Percentiles rank a stretch among this genome's conserved stretches.
Evolutionary conservation across 257 asterid genomes (phyloP).

Genomic region (Lycium ferocissimum): DNA sequence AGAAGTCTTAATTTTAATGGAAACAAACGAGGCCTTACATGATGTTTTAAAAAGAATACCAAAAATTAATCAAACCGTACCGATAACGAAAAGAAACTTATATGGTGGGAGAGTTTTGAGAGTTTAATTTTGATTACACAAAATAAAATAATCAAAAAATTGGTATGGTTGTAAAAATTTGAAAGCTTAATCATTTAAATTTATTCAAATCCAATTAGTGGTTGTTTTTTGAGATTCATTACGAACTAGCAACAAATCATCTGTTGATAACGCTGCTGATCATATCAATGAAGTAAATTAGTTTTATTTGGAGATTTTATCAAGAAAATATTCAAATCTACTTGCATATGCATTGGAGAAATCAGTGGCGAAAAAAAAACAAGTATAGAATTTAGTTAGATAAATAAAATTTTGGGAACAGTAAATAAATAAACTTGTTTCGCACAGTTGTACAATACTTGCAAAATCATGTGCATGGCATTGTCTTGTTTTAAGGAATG

Average conservation of each 20-base stretch:
- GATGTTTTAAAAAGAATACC: too few relatives aligned
- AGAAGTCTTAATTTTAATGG: too few relatives aligned
- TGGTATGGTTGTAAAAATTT: too few relatives aligned
- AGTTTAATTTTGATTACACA: too few relatives aligned
- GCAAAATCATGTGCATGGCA: neutral
- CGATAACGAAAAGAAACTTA: too few relatives aligned
- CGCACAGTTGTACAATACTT: neutral
- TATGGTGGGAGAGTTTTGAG: too few relatives aligned
- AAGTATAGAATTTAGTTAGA: neutral
- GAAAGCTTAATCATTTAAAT: too few relatives aligned
- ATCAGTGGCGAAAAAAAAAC: neutral
- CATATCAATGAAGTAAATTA: neutral
- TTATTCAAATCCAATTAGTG: too few relatives aligned
- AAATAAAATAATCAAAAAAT: too few relatives aligned
- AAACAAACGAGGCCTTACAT: too few relatives aligned
- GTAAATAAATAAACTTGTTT: neutral
- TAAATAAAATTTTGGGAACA: neutral
- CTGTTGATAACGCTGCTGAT: neutral
- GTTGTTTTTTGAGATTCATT: neutral
- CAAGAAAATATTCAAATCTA: constrained; percentile 12
- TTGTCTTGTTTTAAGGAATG: constrained; percentile 3
- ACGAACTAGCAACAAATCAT: neutral
- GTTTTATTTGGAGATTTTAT: neutral
- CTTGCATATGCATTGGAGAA: constrained; percentile 17
- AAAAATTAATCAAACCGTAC: too few relatives aligned